Conservation (phyloP, 169 alveolate species). For the Cyclospora cayetanensis region DNA sequence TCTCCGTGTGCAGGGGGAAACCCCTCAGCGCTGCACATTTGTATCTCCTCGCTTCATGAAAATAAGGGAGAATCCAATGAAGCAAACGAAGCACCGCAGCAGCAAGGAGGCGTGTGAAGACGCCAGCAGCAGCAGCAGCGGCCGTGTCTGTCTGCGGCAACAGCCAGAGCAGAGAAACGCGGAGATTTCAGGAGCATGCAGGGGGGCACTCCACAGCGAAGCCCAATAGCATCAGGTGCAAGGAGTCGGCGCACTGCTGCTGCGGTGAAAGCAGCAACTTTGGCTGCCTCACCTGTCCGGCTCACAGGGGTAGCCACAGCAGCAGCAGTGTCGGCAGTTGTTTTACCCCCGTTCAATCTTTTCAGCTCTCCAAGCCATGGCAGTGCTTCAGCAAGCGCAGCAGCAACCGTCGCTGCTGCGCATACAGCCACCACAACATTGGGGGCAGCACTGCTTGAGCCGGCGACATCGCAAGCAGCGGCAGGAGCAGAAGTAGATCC, state of each 20-base stretch:
- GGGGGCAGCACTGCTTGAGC: not conserved
- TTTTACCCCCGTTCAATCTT: not conserved
- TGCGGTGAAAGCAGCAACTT: constrained; percentile 47
- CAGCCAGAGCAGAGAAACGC: not conserved
- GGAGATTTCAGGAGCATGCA: constrained; percentile 59
- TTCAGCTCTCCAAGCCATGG: not conserved
- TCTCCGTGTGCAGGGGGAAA: no score
- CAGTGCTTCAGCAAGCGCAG: not conserved
- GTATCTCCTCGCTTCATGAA: not conserved
- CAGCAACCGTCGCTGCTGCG: not conserved
- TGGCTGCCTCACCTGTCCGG: constrained; percentile 58
- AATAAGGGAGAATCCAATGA: not conserved
- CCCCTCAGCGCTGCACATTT: no score
- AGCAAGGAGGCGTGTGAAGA: not conserved
- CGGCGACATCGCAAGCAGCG: not conserved
- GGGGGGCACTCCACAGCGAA: constrained; percentile 31
- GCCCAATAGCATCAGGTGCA: constrained; percentile 37
- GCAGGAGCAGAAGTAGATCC: constrained; percentile 32
- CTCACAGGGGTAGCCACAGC: constrained; percentile 25
- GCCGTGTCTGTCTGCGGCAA: not conserved
- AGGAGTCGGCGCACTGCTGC: constrained; percentile 58
- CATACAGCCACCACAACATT: not conserved
- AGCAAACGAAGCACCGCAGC: not conserved
- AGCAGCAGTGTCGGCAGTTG: not conserved
- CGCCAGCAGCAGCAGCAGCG: not conserved